phyloP scores from a whole-genome alignment of 805 yeast genomes.

The Kurtzmaniella cleridarum region DNA sequence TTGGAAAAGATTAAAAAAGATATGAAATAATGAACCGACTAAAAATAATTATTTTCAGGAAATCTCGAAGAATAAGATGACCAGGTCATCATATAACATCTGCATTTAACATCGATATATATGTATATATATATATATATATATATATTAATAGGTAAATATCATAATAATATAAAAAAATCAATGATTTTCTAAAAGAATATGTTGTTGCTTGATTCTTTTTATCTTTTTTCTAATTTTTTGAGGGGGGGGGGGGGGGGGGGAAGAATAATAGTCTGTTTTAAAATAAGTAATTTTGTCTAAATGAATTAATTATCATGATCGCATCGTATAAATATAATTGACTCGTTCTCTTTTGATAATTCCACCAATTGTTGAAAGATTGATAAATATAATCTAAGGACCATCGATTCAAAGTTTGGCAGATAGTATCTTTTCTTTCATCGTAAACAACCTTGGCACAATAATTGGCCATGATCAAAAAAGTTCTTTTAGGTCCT shows the following conservation, averaged over 20 bases:
- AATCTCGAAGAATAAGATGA: too few species aligned
- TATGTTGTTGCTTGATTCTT: too few species aligned
- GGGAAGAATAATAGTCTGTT: too few species aligned
- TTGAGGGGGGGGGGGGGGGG: too few species aligned
- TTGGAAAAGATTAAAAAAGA: slow-evolving; percentile 69
- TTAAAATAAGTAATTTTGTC: too few species aligned
- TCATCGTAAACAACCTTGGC: slow-evolving; percentile 75
- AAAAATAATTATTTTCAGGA: too few species aligned
- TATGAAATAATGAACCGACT: slow-evolving; percentile 6
- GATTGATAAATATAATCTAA: slow-evolving; percentile 11
- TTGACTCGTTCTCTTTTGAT: slow-evolving; percentile 25
- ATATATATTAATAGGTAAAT: too few species aligned
- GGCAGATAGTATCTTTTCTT: slow-evolving; percentile 36
- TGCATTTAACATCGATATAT: not conserved
- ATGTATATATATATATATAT: slow-evolving; percentile 1
- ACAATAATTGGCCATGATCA: slow-evolving; percentile 88
- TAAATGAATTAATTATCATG: slow-evolving; percentile 9
- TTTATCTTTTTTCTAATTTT: too few species aligned
- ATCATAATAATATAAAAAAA: too few species aligned
- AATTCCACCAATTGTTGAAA: slow-evolving; percentile 26
- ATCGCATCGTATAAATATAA: slow-evolving; percentile 29
- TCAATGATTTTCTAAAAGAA: too few species aligned
- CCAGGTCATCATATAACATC: not conserved
- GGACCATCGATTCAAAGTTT: slow-evolving; percentile 14
- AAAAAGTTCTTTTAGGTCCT: slow-evolving; percentile 82